These are phyloP conservation scores for Cryphonectria japonica DNA, from an alignment of 2,329 filamentous ascomycete genomes.

Conservation along the genomic window DNA sequence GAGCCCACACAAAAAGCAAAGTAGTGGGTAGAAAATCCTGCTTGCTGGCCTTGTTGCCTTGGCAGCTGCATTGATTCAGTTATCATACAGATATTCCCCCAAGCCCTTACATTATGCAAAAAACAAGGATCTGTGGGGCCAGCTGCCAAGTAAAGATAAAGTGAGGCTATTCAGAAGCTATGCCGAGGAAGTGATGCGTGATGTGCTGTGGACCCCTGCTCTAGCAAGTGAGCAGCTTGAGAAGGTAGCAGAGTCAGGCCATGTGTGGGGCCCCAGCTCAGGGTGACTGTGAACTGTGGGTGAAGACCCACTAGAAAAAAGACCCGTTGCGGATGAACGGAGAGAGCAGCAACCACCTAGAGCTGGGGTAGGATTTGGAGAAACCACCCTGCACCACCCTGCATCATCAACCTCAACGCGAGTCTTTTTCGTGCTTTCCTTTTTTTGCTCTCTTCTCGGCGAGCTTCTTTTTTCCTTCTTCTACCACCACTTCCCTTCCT, in stretches of 20 bases:
- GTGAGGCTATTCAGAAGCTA: background rate
- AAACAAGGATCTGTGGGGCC: no score
- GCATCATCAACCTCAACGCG: background rate
- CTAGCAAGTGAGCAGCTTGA: background rate
- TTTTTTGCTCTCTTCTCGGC: background rate
- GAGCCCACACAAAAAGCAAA: background rate
- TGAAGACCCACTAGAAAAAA: background rate
- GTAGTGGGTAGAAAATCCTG: background rate
- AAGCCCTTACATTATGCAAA: no score
- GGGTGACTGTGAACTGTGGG: background rate
- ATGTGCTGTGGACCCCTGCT: background rate
- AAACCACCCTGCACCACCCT: background rate
- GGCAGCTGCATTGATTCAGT: background rate
- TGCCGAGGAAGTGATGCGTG: background rate
- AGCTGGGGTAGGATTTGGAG: conserved; percentile 1
- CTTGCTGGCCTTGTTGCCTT: background rate
- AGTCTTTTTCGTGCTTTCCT: background rate
- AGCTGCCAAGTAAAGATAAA: background rate
- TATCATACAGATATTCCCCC: background rate
- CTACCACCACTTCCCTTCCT: background rate
- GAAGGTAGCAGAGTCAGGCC: conserved; percentile 7
- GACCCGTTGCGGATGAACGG: conserved; percentile 1
- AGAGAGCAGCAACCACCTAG: background rate
- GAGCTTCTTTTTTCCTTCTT: background rate
- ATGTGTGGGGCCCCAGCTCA: conserved; percentile 9